Evolutionary conservation across 129 eudicot species (phyloP), one percentile per base, ranked within the genome.

Genomic region (Cynara cardunculus): DNA sequence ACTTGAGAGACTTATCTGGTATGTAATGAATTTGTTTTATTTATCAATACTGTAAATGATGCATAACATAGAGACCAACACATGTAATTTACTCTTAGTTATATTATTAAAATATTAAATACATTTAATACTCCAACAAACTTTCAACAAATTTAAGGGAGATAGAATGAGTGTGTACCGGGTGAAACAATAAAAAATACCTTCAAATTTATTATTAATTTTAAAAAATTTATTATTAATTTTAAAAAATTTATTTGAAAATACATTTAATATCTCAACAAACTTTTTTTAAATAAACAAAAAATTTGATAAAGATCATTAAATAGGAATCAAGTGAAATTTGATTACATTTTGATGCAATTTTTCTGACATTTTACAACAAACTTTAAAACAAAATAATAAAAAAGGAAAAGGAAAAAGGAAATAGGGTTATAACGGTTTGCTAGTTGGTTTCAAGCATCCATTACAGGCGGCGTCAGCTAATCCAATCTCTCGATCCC

Each of bases 401-500:
- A 11, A 44, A 4, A 69, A 7, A 14, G 31, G 8, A 53, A 31
- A 19, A 16, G 30, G 49, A 39, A 9, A 46, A 34, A 1, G 14
- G 22, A 10, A 30, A 61, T 32, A 65, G 70, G 61, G 66, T 81
- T 67, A 56, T 56, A 81, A 81, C 85, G 85, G 85, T 81, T 81
- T 31, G 80, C 85, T 69, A 71, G 83, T 80, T 71, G 25, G 80
- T 81, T 81, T 74, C 85, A 37, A 44, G 34, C 12, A 73, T 72
- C 84, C 78, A 71, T 53, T 80, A 21, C 77, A 73, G 49, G 74
- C 84, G 79, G 79, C 64, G 73, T 81, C 79, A 81, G 75, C 84
- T 81, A 31, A 81, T 74, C 85, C 80, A 81, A 66, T 27, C 80
- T 14, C 69, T 26, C 66, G 1, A 2, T 18, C 49, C 25, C 13